Conservation (phyloP, 2,329 filamentous ascomycete species). For the Penicillium sp. region DNA sequence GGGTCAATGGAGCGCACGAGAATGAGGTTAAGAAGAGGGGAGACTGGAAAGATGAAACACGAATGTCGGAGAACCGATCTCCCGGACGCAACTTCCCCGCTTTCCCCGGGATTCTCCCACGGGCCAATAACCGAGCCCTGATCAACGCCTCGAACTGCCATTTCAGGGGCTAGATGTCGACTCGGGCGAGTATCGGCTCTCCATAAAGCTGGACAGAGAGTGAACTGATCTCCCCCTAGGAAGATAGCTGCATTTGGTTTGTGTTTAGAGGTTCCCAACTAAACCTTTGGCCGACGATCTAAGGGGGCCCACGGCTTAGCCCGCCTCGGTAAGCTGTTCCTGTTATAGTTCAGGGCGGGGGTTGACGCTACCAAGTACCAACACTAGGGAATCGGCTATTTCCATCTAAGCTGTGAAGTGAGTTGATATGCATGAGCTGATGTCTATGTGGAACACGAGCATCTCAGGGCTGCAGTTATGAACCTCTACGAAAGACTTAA, state of each 20-base stretch:
- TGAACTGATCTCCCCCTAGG: not conserved
- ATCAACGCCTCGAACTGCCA: constrained; percentile 3
- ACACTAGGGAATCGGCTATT: not conserved
- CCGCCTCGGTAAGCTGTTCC: not conserved
- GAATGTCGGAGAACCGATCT: not conserved
- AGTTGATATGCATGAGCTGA: not conserved
- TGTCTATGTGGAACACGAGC: not conserved
- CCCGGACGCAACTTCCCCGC: constrained; percentile 10
- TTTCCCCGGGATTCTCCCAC: constrained; percentile 11
- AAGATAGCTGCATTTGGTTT: not conserved
- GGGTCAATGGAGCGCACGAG: not conserved
- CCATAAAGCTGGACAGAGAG: not conserved
- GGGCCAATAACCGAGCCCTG: constrained; percentile 3
- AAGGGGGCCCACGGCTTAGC: not conserved
- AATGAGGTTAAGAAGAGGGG: not conserved
- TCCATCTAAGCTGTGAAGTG: not conserved
- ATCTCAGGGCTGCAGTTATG: not conserved
- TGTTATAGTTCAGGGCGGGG: not conserved
- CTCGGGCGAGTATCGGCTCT: not conserved
- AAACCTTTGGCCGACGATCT: not conserved
- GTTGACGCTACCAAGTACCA: not conserved
- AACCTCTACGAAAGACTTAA: not conserved
- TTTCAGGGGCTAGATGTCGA: not conserved
- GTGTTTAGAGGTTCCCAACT: not conserved
- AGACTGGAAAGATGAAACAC: not conserved